Evolutionary conservation across 2,329 filamentous ascomycete species (phyloP), one percentile per base, ranked within the genome.

Genomic region (Pseudogymnoascus sp.): DNA sequence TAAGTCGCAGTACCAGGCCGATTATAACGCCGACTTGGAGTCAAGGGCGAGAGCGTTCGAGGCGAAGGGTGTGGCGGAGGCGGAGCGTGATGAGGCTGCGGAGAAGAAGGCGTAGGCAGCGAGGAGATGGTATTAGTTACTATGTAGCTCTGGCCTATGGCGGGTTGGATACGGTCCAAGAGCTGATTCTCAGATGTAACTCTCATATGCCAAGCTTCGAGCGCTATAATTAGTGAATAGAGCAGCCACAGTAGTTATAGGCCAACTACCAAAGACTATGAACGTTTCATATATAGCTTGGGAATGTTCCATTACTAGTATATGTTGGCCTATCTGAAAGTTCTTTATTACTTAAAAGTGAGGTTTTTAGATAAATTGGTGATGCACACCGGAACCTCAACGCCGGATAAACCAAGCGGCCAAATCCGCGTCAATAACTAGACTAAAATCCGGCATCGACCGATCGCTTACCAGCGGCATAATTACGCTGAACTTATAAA

Each of bases 11-110:
- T 87, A 81, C 69, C 71, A 77, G 45, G 76, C 78, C 1, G 68
- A 70, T 45, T 70, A 75, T 41, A 73, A 71, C 5, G 79, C 78
- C 65, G 86, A 89, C 70, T 70, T 89, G 40, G 84, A 88, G 74
- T 78, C 80, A 35, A 77, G 85, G 41, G 78, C 84, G 4, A 77
- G 80, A 62, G 83, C 86, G 71, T 81, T 85, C 52, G 77, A 80
- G 69, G 77, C 80, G 61, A 87, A 88, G 75, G 71, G 68, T 9
- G 71, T 69, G 58, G 64, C 49, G 4, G 49, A 55, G 49, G 49
- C 9, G 16, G 49, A 55, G 3, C 45, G 25, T 16, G 45, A 55
- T 5, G 25, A 33, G 45, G 25, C 33, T 55, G 16, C 28, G 4
- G 49, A 52, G 14, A 52, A 52, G 28, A 33, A 9, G 16, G 28